phyloP scores from a whole-genome alignment of 192 early-diverging fungal species.

The Kappamyces sp. region DNA sequence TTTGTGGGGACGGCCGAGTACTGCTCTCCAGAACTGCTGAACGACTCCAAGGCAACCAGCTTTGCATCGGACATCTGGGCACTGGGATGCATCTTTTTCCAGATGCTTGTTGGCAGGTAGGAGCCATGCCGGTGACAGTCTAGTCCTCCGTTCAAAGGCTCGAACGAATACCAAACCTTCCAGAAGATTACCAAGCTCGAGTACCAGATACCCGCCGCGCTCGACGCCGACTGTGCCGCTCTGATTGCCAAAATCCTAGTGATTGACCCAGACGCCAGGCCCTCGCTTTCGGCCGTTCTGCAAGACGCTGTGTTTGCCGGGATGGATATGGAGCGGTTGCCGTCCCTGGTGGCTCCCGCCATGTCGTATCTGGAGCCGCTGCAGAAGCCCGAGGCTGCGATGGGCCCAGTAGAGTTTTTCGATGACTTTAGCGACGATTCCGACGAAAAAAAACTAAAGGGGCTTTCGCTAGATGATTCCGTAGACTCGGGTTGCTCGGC shows the following conservation, averaged over 20 bases:
- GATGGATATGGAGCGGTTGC: constrained; percentile 35
- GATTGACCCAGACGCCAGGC: constrained; percentile 51
- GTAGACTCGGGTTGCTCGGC: neutral
- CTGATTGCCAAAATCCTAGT: constrained; percentile 74
- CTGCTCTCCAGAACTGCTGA: constrained; percentile 92
- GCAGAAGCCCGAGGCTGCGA: neutral
- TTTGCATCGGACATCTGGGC: constrained; percentile 50
- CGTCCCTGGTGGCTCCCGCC: neutral
- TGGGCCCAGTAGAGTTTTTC: constrained; percentile 9
- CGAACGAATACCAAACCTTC: constrained; percentile 95
- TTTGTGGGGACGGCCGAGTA: constrained; percentile 99
- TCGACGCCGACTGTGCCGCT: constrained; percentile 62
- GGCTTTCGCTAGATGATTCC: constrained; percentile 3
- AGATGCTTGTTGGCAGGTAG: constrained; percentile 81
- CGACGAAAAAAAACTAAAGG: constrained; percentile 4
- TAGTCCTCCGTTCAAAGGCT: constrained; percentile 89
- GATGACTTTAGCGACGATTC: neutral
- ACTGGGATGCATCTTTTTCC: constrained; percentile 85
- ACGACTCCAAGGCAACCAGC: constrained; percentile 64
- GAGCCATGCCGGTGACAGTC: too few relatives aligned
- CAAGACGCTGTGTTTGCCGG: constrained; percentile 75
- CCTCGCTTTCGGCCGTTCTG: constrained; percentile 55
- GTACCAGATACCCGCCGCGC: constrained; percentile 72
- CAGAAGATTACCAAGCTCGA: constrained; percentile 89
- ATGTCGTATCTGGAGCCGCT: constrained; percentile 10